Conservation (phyloP, 108 stramenopile species). For the Pseudonitzschia multistriata region DNA sequence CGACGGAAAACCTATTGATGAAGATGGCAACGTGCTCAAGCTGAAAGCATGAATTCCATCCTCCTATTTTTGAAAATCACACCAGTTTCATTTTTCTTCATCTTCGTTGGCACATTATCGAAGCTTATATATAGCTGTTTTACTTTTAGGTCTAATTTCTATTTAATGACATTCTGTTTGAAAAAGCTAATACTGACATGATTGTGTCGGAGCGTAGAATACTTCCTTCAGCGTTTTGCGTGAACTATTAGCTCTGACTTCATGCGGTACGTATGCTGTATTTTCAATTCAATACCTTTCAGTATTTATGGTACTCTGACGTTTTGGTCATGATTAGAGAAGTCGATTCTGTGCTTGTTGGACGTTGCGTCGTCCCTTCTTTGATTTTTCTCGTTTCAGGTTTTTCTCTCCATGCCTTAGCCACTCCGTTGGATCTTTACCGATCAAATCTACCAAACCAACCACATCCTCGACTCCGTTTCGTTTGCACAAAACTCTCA, state of each 20-base stretch:
- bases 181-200: no score
- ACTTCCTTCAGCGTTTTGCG: no score
- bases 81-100: not conserved
- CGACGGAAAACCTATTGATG: slow-evolving; percentile 64
- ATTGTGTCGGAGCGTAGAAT: no score
- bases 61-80: not conserved
- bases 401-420: slow-evolving; percentile 58
- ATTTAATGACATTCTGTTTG: no score
- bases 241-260: no score
- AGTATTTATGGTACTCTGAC: no score
- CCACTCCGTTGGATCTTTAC: slow-evolving; percentile 77
- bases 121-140: no score
- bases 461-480: slow-evolving; percentile 40
- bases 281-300: no score
- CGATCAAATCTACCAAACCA: slow-evolving; percentile 56
- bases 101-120: no score
- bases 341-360: slow-evolving; percentile 23
- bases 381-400: slow-evolving; percentile 52
- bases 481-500: slow-evolving; percentile 55
- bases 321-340: not conserved
- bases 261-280: not conserved
- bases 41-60: slow-evolving; percentile 15
- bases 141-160: no score
- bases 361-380: slow-evolving; percentile 45
- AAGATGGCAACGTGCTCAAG: slow-evolving; percentile 47